Percentiles rank a stretch among this genome's conserved stretches.
These are phyloP conservation scores for Sporothrix schenckii DNA, from an alignment of 2,329 filamentous ascomycete species.

Conservation along the genomic window DNA sequence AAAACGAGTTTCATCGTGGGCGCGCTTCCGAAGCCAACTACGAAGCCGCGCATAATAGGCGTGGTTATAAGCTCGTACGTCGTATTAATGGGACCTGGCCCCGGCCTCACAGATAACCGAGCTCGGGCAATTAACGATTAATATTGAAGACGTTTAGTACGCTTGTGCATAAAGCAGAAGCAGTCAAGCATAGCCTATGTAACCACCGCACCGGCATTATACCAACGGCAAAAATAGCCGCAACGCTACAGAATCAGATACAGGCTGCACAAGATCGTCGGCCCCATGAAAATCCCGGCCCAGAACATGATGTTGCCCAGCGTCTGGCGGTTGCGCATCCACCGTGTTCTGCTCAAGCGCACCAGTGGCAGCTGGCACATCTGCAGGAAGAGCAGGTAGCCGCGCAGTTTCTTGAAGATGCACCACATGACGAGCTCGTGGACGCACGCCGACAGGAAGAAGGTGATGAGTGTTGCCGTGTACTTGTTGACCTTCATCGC, in stretches of 20 bases:
- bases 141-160: neutral
- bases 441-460: constrained; percentile 69
- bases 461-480: constrained; percentile 74
- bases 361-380: constrained; percentile 75
- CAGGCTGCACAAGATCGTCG: constrained; percentile 66
- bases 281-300: constrained; percentile 76
- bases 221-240: neutral
- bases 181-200: neutral
- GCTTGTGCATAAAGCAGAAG: constrained; percentile 12
- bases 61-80: neutral
- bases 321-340: constrained; percentile 63
- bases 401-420: constrained; percentile 75
- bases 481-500: constrained; percentile 70
- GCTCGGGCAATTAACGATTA: neutral
- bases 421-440: constrained; percentile 82
- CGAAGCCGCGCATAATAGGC: neutral
- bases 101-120: too few species aligned
- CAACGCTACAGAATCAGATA: constrained; percentile 57
- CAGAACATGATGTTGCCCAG: constrained; percentile 77
- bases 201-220: neutral
- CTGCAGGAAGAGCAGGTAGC: constrained; percentile 73
- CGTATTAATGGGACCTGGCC: neutral
- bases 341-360: constrained; percentile 65
- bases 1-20: constrained; percentile 16
- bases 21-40: neutral